phyloP scores from a whole-genome alignment of 106 monocot species.

The Posidonia australis region DNA sequence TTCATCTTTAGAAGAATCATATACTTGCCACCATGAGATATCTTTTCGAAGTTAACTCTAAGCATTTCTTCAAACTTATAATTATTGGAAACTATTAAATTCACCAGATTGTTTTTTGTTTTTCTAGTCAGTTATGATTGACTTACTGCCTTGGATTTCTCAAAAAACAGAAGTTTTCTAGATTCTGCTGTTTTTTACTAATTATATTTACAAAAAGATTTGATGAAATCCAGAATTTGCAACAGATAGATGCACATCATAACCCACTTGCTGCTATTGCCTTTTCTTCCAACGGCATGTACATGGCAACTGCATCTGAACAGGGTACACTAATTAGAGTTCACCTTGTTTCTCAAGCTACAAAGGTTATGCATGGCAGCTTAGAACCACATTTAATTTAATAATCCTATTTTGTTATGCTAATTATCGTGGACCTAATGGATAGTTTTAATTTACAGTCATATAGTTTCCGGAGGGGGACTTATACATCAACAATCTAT shows the following conservation, averaged over 20 bases:
- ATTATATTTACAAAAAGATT: background rate
- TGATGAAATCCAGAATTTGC: background rate
- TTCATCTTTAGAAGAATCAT: too few relatives aligned
- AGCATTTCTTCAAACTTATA: background rate
- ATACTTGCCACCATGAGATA: too few relatives aligned
- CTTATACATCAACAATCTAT: constrained; percentile 88
- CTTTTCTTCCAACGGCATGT: constrained; percentile 76
- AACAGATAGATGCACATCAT: constrained; percentile 87
- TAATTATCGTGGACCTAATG: background rate
- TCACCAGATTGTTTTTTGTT: background rate
- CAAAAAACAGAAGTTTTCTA: too few relatives aligned
- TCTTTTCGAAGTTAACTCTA: background rate
- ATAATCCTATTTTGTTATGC: background rate
- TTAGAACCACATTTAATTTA: background rate
- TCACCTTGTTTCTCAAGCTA: constrained; percentile 89
- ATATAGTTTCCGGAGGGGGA: constrained; percentile 84
- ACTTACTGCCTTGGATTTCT: too few relatives aligned
- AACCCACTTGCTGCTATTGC: constrained; percentile 67
- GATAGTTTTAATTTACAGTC: constrained; percentile 36
- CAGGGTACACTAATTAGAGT: constrained; percentile 93
- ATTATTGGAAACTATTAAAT: background rate
- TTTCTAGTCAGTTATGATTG: background rate
- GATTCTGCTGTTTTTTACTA: background rate
- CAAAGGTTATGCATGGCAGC: constrained; percentile 36
- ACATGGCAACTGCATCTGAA: constrained; percentile 89